Conservation (phyloP, 257 asterid genomes). For the Ocimum tenuiflorum region DNA sequence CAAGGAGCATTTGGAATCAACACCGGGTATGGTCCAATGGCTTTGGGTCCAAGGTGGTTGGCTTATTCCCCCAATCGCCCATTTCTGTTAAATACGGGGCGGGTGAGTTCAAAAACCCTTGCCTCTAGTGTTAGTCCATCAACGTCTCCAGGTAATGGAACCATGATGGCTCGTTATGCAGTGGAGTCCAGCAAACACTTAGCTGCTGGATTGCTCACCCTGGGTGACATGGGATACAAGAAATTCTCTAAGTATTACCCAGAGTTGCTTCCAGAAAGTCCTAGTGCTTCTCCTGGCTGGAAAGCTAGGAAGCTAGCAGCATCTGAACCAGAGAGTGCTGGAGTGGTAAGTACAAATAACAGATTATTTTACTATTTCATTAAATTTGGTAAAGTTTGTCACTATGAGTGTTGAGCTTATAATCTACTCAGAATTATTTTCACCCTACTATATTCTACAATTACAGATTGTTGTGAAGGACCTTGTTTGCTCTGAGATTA, state of each 20-base stretch:
- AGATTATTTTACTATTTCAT: background rate
- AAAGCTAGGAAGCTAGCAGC: slow-evolving; percentile 45
- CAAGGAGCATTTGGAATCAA: slow-evolving; percentile 50
- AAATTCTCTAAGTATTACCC: slow-evolving; percentile 51
- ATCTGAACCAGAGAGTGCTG: slow-evolving; percentile 60
- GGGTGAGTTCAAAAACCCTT: slow-evolving; percentile 50
- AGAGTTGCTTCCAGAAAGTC: slow-evolving; percentile 55
- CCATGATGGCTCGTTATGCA: slow-evolving; percentile 65
- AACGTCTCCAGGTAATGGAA: slow-evolving; percentile 54
- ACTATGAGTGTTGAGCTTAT: background rate
- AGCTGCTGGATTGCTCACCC: slow-evolving; percentile 52
- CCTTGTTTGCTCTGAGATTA: slow-evolving; percentile 49
- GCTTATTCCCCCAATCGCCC: slow-evolving; percentile 67
- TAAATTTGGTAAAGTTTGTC: slow-evolving; percentile 3
- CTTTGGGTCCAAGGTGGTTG: slow-evolving; percentile 77
- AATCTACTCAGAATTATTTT: background rate
- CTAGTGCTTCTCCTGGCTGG: slow-evolving; percentile 53
- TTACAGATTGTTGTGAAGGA: slow-evolving; percentile 61
- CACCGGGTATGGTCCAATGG: slow-evolving; percentile 69
- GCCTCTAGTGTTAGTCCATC: slow-evolving; percentile 53
- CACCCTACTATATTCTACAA: slow-evolving; percentile 12
- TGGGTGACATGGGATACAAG: slow-evolving; percentile 72
- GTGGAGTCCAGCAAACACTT: slow-evolving; percentile 56
- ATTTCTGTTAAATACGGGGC: slow-evolving; percentile 40
- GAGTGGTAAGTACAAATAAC: slow-evolving; percentile 44